Conservation (phyloP, 2,329 filamentous ascomycete species). For the Neoscytalidium dimidiatum region DNA sequence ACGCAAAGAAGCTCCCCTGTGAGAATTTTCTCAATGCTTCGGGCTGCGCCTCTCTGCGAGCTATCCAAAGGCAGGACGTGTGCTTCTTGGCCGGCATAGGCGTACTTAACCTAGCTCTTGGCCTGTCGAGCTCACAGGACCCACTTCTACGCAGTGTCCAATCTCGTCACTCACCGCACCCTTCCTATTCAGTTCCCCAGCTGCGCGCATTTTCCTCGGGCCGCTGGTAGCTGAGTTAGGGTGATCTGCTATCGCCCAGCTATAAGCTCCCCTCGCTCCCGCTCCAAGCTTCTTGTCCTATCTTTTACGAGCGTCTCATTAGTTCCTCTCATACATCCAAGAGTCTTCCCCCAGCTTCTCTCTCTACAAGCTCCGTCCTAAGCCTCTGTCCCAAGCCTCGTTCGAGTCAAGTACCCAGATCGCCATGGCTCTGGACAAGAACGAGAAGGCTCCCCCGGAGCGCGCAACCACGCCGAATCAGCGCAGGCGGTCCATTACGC, state of each 20-base stretch:
- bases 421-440: constrained; percentile 1
- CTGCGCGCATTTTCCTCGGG: neutral
- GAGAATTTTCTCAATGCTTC: neutral
- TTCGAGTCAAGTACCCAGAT: neutral
- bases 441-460: neutral
- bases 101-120: neutral
- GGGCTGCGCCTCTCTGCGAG: neutral
- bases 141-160: neutral
- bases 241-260: neutral
- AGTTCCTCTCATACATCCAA: neutral
- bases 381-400: neutral
- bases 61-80: neutral
- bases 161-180: neutral
- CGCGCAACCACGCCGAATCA: neutral
- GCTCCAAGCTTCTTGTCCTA: neutral
- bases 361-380: neutral
- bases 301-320: neutral
- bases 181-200: neutral
- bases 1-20: neutral
- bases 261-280: neutral
- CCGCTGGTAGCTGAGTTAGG: neutral
- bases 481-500: neutral
- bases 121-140: neutral
- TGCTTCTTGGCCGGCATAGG: neutral
- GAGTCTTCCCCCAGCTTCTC: neutral